Conservation (phyloP, 2,329 filamentous ascomycete genomes). For the Rasamsonia emersonii region DNA sequence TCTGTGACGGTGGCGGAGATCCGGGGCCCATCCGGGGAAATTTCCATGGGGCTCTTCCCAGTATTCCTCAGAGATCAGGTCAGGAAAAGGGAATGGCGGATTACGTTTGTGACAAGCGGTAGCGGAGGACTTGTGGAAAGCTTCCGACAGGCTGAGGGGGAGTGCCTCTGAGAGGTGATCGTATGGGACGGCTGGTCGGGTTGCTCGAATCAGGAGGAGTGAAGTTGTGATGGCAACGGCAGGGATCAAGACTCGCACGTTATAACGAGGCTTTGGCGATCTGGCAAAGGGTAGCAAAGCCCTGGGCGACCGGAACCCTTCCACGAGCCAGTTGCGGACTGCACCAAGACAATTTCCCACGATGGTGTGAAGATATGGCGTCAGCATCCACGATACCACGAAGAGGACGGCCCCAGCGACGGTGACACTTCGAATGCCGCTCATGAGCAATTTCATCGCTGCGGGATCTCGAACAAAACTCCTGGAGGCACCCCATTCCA, state of each 20-base stretch:
- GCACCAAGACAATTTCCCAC: too few species aligned
- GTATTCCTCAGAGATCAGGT: conserved; percentile 2
- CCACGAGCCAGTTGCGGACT: too few species aligned
- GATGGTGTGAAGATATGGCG: conserved; percentile 22
- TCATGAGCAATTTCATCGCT: conserved; percentile 29
- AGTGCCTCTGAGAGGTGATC: conserved; percentile 28
- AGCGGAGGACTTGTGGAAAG: conserved; percentile 16
- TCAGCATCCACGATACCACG: conserved; percentile 19
- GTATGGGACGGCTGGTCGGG: conserved; percentile 26
- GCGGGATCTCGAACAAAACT: conserved; percentile 29
- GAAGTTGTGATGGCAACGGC: conserved; percentile 15
- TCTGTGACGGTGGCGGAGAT: too few species aligned
- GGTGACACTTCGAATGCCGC: conserved; percentile 23
- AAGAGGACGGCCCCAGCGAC: conserved; percentile 18
- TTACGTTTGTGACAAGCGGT: conserved; percentile 17
- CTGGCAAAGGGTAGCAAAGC: too few species aligned
- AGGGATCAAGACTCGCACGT: conserved; percentile 14
- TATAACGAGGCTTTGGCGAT: too few species aligned
- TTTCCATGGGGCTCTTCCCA: conserved; percentile 1
- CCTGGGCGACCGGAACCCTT: too few species aligned
- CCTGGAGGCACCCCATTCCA: conserved; percentile 28
- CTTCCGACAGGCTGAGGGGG: conserved; percentile 26
- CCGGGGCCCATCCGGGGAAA: conserved; percentile 3
- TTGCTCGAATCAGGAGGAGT: conserved; percentile 19
- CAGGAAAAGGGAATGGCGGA: conserved; percentile 20